Conservation (phyloP, 2,329 filamentous ascomycete genomes). For the Colletotrichum navitas region DNA sequence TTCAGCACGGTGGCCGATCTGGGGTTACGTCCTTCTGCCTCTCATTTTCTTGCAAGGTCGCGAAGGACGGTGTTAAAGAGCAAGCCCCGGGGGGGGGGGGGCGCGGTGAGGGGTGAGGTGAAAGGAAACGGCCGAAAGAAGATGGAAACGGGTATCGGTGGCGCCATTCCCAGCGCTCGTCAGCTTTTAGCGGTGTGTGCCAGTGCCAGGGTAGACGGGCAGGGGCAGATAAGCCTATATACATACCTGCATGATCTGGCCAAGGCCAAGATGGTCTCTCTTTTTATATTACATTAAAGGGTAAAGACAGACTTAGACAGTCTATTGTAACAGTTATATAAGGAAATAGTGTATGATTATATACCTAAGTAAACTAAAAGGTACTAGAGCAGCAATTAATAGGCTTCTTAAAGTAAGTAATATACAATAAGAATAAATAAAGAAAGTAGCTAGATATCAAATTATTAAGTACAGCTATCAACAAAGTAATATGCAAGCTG, state of each 20-base stretch:
- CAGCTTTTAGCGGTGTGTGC: constrained; percentile 16
- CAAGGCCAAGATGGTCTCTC: not conserved
- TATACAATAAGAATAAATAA: no score
- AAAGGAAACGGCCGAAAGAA: not conserved
- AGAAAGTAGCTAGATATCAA: no score
- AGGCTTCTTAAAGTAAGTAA: not conserved
- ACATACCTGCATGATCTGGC: no score
- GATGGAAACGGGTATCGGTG: not conserved
- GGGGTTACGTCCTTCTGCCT: not conserved
- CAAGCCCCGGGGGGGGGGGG: not conserved
- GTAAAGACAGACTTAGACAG: not conserved
- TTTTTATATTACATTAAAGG: not conserved
- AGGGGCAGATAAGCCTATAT: not conserved
- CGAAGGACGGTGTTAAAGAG: not conserved
- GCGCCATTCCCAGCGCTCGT: not conserved
- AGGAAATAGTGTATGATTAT: not conserved
- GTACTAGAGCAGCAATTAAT: not conserved
- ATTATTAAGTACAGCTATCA: no score
- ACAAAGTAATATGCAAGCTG: no score
- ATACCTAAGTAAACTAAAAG: not conserved
- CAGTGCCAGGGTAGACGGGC: not conserved
- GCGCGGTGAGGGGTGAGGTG: not conserved
- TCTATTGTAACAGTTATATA: not conserved
- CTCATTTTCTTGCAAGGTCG: not conserved
- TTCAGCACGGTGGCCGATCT: not conserved